Conservation (phyloP, 225 moss, liverwort and hornwort genomes). For the Physcomitrium patens region DNA sequence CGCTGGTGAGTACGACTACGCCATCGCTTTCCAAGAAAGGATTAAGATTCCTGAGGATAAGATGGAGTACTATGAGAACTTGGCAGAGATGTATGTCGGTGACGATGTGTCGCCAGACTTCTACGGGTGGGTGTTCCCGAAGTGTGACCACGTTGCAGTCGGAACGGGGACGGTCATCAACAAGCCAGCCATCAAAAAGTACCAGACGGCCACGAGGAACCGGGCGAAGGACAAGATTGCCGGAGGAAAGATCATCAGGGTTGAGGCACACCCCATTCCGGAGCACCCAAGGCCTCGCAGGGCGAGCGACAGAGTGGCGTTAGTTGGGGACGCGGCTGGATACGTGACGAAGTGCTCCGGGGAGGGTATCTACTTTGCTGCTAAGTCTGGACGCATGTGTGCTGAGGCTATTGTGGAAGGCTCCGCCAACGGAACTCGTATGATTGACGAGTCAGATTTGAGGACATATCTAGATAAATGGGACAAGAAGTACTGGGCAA, state of each 20-base stretch:
- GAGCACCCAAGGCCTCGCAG: constrained; percentile 97
- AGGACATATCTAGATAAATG: constrained; percentile 90
- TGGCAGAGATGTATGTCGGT: constrained; percentile 98
- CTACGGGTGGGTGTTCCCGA: constrained; percentile 98
- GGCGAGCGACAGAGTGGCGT: constrained; percentile 70
- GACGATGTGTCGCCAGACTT: constrained; percentile 79
- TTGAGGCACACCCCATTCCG: constrained; percentile 97
- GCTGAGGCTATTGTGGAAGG: constrained; percentile 92
- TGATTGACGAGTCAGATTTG: constrained; percentile 90
- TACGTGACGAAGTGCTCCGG: constrained; percentile 99
- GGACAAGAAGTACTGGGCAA: constrained; percentile 99
- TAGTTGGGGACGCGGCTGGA: constrained; percentile 94
- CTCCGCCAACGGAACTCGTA: constrained; percentile 74
- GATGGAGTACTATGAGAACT: constrained; percentile 98
- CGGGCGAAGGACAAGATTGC: constrained; percentile 96
- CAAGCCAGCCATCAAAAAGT: constrained; percentile 96
- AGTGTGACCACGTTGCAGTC: constrained; percentile 81
- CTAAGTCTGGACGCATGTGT: constrained; percentile 98
- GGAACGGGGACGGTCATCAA: constrained; percentile 99
- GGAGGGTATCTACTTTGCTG: constrained; percentile 97
- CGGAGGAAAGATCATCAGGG: constrained; percentile 93
- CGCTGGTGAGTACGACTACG: constrained; percentile 93
- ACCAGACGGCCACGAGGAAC: constrained; percentile 91
- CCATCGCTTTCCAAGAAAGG: constrained; percentile 97
- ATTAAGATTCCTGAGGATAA: constrained; percentile 87